These are phyloP conservation scores for Capronia coronata DNA, from an alignment of 2,329 filamentous ascomycete genomes.

Conservation along the genomic window DNA sequence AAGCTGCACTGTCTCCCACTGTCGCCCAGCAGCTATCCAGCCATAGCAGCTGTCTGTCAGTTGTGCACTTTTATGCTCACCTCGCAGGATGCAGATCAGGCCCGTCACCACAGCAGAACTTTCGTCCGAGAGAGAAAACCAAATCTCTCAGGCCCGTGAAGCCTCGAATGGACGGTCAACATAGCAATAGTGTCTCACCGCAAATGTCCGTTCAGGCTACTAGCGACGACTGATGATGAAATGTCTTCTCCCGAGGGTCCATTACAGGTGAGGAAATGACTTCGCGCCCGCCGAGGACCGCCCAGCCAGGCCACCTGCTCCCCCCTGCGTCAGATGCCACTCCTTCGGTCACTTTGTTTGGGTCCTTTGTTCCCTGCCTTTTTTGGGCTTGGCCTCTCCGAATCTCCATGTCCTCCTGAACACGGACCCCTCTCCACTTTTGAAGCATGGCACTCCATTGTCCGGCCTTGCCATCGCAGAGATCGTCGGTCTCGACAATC, in stretches of 20 bases:
- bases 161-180: background rate
- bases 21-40: background rate
- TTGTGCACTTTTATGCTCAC: background rate
- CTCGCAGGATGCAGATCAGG: background rate
- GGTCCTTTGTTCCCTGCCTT: slow-evolving; percentile 8
- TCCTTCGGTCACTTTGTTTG: slow-evolving; percentile 7
- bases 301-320: slow-evolving; percentile 1
- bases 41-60: background rate
- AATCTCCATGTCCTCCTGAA: background rate
- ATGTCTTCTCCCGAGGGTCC: background rate
- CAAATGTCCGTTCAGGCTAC: background rate
- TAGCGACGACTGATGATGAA: background rate
- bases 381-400: slow-evolving; percentile 2
- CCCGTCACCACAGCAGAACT: background rate
- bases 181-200: background rate
- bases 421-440: slow-evolving; percentile 6
- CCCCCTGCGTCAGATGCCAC: slow-evolving; percentile 19
- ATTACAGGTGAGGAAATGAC: background rate
- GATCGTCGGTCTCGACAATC: slow-evolving; percentile 22
- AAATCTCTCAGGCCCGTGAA: background rate
- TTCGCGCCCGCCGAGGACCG: background rate
- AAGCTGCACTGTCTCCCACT: background rate
- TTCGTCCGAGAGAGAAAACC: background rate
- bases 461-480: slow-evolving; percentile 10
- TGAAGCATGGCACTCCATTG: background rate